These are phyloP conservation scores for Phytophthora sp. DNA, from an alignment of 352 stramenopile genomes.

Conservation along the genomic window DNA sequence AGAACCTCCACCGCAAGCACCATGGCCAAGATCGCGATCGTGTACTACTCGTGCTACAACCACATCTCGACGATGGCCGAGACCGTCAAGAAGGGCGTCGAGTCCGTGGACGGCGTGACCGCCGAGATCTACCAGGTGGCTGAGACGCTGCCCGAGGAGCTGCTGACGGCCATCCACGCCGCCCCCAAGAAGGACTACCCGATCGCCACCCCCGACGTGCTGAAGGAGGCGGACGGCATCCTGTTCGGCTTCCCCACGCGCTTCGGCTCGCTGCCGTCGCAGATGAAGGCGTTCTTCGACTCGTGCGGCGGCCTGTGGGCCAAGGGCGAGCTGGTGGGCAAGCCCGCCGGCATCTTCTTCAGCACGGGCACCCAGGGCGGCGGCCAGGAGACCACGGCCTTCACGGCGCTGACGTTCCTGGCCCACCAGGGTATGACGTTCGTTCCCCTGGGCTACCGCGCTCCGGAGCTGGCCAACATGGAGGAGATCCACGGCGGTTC, in stretches of 20 bases:
- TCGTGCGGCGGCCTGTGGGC: constrained; percentile 21
- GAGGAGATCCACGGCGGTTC: constrained; percentile 18
- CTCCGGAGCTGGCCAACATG: constrained; percentile 16
- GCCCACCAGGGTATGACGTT: constrained; percentile 15
- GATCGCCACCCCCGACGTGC: constrained; percentile 14
- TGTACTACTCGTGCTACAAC: constrained; percentile 21
- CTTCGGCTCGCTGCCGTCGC: constrained; percentile 20
- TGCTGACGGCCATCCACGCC: constrained; percentile 19
- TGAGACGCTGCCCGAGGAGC: constrained; percentile 16
- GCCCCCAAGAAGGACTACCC: constrained; percentile 22
- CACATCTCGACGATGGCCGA: constrained; percentile 22
- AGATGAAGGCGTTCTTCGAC: constrained; percentile 28
- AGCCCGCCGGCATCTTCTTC: constrained; percentile 20
- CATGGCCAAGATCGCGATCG: constrained; percentile 24
- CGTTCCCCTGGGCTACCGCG: constrained; percentile 18
- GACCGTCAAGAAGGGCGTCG: constrained; percentile 14
- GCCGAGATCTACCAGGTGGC: constrained; percentile 22
- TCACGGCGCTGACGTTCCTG: constrained; percentile 23
- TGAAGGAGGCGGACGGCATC: constrained; percentile 22
- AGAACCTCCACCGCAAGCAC: background rate
- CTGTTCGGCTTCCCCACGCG: constrained; percentile 22
- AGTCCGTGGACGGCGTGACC: constrained; percentile 19
- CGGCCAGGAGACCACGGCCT: constrained; percentile 19
- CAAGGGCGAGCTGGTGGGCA: constrained; percentile 2
- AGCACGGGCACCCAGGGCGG: constrained; percentile 16